Evolutionary conservation across 73 alveolate species (phyloP).

Genomic region (Blepharisma stoltei): DNA sequence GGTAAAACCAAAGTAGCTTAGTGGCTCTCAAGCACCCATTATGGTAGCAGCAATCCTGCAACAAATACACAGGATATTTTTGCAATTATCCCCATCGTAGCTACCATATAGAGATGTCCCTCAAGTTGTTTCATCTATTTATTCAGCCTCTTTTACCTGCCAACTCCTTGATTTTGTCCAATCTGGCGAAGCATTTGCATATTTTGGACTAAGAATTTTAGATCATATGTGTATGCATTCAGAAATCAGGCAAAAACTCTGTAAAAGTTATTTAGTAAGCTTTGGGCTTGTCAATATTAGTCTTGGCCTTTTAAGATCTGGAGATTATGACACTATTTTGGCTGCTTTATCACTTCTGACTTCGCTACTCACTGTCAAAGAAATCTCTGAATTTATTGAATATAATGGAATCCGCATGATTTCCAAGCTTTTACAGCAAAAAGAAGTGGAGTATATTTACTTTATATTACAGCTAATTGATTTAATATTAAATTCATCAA

Average conservation of each 20-base stretch:
- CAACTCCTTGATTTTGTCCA: slow-evolving; percentile 8
- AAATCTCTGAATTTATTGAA: slow-evolving; percentile 12
- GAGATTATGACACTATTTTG: neutral
- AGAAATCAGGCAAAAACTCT: neutral
- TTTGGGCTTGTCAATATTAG: neutral
- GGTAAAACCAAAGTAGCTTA: too few species aligned
- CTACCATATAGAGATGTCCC: too few species aligned
- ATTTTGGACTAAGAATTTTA: neutral
- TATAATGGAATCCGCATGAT: neutral
- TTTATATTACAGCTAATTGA: slow-evolving; percentile 1
- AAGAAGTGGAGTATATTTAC: slow-evolving; percentile 14
- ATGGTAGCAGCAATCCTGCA: too few species aligned
- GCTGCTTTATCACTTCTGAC: slow-evolving; percentile 6
- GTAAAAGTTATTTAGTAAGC: neutral
- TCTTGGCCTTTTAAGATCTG: neutral
- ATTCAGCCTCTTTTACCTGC: neutral
- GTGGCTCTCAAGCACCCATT: too few species aligned
- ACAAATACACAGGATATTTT: too few species aligned
- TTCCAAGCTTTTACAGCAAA: neutral
- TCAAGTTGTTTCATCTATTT: neutral
- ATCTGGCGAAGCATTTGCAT: neutral
- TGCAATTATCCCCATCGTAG: too few species aligned
- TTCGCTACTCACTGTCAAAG: neutral
- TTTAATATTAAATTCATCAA: neutral
- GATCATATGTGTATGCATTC: slow-evolving; percentile 9